Evolutionary conservation across 2,329 filamentous ascomycete genomes (phyloP).

Genomic region (Lasiodiplodia citricola): DNA sequence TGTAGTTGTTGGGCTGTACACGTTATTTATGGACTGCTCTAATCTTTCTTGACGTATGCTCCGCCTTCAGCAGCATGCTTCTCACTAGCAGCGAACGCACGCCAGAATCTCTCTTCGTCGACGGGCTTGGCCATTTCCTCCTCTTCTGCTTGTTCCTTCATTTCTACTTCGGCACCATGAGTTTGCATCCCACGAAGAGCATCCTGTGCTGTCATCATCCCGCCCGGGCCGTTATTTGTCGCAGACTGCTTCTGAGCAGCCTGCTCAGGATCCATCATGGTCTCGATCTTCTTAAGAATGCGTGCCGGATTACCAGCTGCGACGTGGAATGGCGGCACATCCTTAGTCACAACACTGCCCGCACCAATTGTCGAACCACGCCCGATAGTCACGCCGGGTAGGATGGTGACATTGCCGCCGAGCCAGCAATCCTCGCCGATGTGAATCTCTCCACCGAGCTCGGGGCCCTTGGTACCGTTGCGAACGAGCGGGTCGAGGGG

Average conservation of each 20-base stretch:
- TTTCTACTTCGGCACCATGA: conserved; percentile 8
- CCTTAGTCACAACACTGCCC: conserved; percentile 81
- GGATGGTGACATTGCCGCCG: conserved; percentile 59
- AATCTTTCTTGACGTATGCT: not conserved
- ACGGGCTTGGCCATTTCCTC: not conserved
- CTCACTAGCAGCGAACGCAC: conserved; percentile 22
- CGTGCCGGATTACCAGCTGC: conserved; percentile 72
- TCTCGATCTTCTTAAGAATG: conserved; percentile 55
- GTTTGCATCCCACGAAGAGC: not conserved
- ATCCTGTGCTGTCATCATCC: conserved; percentile 7
- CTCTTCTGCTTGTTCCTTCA: conserved; percentile 16
- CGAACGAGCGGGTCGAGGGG: conserved; percentile 76
- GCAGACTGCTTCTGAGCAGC: conserved; percentile 45
- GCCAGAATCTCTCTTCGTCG: conserved; percentile 24
- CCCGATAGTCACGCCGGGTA: conserved; percentile 80
- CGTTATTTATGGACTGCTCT: not conserved
- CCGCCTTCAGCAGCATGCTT: conserved; percentile 19
- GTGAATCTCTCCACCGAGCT: conserved; percentile 72
- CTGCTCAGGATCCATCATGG: conserved; percentile 58
- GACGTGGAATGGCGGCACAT: conserved; percentile 67
- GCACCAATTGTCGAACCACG: conserved; percentile 76
- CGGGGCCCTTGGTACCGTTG: conserved; percentile 76
- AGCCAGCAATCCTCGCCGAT: conserved; percentile 77
- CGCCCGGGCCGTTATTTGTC: not conserved
- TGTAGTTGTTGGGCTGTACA: not conserved